These are phyloP conservation scores for Xerocomellus amylosporus DNA, from an alignment of 768 basidiomycete genomes.

Conservation along the genomic window DNA sequence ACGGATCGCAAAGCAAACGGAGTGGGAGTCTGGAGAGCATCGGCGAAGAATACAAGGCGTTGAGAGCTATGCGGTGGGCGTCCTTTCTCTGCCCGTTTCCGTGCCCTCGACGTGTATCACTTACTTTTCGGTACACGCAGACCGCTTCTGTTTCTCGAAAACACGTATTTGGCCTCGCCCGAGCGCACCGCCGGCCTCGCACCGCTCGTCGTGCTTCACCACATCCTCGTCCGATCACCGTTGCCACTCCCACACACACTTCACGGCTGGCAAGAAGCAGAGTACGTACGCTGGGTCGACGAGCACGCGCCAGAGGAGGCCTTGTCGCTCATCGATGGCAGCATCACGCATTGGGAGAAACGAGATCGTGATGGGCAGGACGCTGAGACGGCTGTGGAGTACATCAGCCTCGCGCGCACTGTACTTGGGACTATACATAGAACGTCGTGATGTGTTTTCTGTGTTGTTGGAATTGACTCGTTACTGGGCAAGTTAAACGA, in stretches of 20 bases:
- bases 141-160: slow-evolving; percentile 88
- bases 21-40: slow-evolving; percentile 68
- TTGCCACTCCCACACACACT: slow-evolving; percentile 82
- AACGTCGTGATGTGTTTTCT: background rate
- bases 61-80: slow-evolving; percentile 82
- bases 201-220: slow-evolving; percentile 84
- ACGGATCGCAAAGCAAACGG: slow-evolving; percentile 54
- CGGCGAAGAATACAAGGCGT: slow-evolving; percentile 82
- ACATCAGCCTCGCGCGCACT: slow-evolving; percentile 60
- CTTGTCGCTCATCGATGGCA: slow-evolving; percentile 75
- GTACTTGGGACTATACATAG: slow-evolving; percentile 52
- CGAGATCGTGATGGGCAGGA: slow-evolving; percentile 56
- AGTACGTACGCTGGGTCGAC: slow-evolving; percentile 95
- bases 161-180: slow-evolving; percentile 59
- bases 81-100: background rate
- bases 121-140: slow-evolving; percentile 45
- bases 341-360: slow-evolving; percentile 77
- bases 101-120: background rate
- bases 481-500: too few relatives aligned
- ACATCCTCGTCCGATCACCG: slow-evolving; percentile 87
- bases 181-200: slow-evolving; percentile 75
- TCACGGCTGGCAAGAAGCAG: slow-evolving; percentile 93
- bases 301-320: slow-evolving; percentile 84
- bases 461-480: too few relatives aligned
- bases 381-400: slow-evolving; percentile 50